A percentile compares a stretch with the other conserved stretches of the same genome.
Evolutionary conservation across 441 rosid genomes (phyloP).

Genomic region (Erodium trifolium): DNA sequence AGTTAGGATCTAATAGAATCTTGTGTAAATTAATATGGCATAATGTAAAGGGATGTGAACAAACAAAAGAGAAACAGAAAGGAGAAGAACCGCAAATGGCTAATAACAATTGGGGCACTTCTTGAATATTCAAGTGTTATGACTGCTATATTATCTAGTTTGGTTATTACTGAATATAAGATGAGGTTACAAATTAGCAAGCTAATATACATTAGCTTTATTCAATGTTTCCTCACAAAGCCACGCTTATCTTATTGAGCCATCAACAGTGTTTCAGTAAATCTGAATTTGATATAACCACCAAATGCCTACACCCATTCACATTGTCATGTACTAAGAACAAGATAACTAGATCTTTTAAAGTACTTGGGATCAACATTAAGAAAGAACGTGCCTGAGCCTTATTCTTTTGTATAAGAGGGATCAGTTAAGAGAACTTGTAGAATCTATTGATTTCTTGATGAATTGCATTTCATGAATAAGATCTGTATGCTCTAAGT

Average conservation of each 20-base stretch:
- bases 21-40: not conserved
- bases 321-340: not conserved
- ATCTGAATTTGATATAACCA: not conserved
- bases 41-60: not conserved
- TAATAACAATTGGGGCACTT: conserved; percentile 1
- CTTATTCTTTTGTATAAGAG: not conserved
- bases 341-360: not conserved
- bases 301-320: not conserved
- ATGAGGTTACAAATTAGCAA: not conserved
- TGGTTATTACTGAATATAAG: not conserved
- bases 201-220: not conserved
- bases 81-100: not conserved
- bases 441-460: not conserved
- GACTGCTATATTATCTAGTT: not conserved
- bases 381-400: not conserved
- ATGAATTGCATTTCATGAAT: not conserved
- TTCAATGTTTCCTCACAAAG: not conserved
- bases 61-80: not conserved
- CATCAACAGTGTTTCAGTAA: not conserved
- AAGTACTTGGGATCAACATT: not conserved
- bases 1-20: not conserved
- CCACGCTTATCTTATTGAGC: not conserved
- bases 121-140: not conserved
- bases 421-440: not conserved
- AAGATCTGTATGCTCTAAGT: conserved; percentile 1